Evolutionary conservation across 2,329 filamentous ascomycete genomes (phyloP).

Genomic region (Kalaharituber pfeilii): DNA sequence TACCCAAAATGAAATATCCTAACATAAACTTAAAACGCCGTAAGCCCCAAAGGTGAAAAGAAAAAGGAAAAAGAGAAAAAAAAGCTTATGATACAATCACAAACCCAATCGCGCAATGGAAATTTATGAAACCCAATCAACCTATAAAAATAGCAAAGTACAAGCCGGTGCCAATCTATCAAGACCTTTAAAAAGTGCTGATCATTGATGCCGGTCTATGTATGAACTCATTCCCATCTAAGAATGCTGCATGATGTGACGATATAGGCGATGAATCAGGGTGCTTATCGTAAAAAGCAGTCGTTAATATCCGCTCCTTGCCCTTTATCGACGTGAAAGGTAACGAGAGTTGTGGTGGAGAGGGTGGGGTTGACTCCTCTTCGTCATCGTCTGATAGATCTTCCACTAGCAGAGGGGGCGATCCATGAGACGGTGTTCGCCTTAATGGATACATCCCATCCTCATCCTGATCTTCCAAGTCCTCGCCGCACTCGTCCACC

Average conservation of each 20-base stretch:
- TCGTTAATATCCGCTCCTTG: constrained; percentile 6
- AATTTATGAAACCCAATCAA: too few species aligned
- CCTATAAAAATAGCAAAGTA: too few species aligned
- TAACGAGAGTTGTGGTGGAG: constrained; percentile 19
- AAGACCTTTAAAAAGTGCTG: constrained; percentile 15
- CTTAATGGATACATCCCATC: constrained; percentile 21
- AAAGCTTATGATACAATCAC: background rate
- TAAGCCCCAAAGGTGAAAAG: background rate
- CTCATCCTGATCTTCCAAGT: constrained; percentile 38
- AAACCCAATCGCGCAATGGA: background rate
- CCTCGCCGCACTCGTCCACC: constrained; percentile 45
- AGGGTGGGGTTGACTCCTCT: constrained; percentile 19
- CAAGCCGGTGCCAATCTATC: too few species aligned
- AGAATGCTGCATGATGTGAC: background rate
- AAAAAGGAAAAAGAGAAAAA: background rate
- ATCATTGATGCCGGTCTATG: constrained; percentile 5
- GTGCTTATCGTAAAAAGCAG: constrained; percentile 2
- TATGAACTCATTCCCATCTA: background rate
- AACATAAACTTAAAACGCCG: background rate
- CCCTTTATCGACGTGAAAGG: constrained; percentile 12
- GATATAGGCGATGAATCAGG: background rate
- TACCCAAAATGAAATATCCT: background rate
- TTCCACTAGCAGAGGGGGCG: constrained; percentile 17
- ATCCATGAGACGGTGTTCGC: constrained; percentile 20
- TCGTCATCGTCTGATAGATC: constrained; percentile 21